Conservation (phyloP, 2,329 filamentous ascomycete species). For the Sphaerostilbella broomeana region DNA sequence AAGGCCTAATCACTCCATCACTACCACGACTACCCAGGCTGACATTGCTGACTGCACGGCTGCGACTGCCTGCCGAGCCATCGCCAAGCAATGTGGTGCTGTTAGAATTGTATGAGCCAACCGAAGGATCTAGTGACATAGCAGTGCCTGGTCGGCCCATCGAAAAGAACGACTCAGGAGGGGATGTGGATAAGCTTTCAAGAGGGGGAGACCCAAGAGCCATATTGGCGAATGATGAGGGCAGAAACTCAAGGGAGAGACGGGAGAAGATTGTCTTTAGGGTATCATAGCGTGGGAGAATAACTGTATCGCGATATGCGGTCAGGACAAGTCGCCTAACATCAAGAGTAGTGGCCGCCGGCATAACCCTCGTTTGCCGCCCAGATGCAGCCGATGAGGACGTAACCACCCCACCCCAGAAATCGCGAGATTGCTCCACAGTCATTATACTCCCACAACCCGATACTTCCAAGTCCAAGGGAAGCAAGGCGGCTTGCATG, state of each 20-base stretch:
- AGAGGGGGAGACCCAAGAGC: constrained; percentile 48
- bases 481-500: constrained; percentile 90
- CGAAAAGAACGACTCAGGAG: constrained; percentile 40
- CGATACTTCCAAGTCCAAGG: constrained; percentile 86
- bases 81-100: constrained; percentile 73
- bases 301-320: constrained; percentile 80
- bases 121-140: constrained; percentile 64
- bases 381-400: constrained; percentile 28
- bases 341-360: constrained; percentile 58
- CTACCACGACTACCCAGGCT: constrained; percentile 53
- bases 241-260: constrained; percentile 72
- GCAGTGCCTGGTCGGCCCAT: constrained; percentile 62
- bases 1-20: constrained; percentile 38
- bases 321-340: constrained; percentile 84
- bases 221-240: constrained; percentile 45
- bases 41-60: constrained; percentile 81
- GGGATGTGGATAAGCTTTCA: constrained; percentile 46
- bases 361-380: constrained; percentile 37
- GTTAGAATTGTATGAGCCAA: constrained; percentile 75
- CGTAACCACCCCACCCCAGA: constrained; percentile 70
- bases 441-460: constrained; percentile 76
- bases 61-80: constrained; percentile 53
- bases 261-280: constrained; percentile 87
- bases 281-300: constrained; percentile 80
- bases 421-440: constrained; percentile 73